Evolutionary conservation across 164 flowering plant genomes (phyloP).

Genomic region (Euptelea pleiosperma): DNA sequence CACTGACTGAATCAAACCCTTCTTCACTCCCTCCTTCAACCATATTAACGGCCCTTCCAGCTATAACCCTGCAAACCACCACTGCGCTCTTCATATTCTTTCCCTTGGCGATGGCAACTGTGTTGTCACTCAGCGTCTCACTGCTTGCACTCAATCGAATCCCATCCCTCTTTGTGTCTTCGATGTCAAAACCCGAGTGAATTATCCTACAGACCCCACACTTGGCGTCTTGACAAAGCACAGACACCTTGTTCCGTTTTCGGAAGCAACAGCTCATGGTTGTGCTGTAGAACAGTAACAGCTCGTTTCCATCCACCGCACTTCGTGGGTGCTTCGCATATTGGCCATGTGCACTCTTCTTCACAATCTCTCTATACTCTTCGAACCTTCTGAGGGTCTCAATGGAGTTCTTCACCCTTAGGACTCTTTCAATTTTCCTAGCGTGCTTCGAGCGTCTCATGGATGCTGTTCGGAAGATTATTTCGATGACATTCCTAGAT

Average conservation of each 20-base stretch:
- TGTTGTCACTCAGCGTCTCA: slow-evolving; percentile 14
- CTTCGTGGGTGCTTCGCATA: slow-evolving; percentile 32
- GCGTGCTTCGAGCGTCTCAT: slow-evolving; percentile 20
- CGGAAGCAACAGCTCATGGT: slow-evolving; percentile 29
- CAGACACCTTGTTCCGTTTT: slow-evolving; percentile 11
- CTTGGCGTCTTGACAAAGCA: slow-evolving; percentile 29
- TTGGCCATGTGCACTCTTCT: slow-evolving; percentile 24
- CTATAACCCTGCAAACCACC: slow-evolving; percentile 49
- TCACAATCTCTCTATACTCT: slow-evolving; percentile 43
- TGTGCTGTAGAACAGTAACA: slow-evolving; percentile 38
- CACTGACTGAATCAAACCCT: slow-evolving; percentile 30
- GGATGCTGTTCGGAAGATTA: slow-evolving; percentile 35
- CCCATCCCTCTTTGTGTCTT: slow-evolving; percentile 20
- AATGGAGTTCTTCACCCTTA: slow-evolving; percentile 37
- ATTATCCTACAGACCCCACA: slow-evolving; percentile 45
- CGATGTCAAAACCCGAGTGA: slow-evolving; percentile 30
- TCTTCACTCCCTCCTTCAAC: slow-evolving; percentile 20
- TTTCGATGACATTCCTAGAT: slow-evolving; percentile 47
- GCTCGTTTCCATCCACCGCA: slow-evolving; percentile 53
- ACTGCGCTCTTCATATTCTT: slow-evolving; percentile 32
- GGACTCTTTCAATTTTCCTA: slow-evolving; percentile 27
- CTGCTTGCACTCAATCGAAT: slow-evolving; percentile 25
- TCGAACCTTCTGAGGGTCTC: slow-evolving; percentile 38
- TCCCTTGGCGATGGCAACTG: slow-evolving; percentile 1
- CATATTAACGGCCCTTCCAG: slow-evolving; percentile 30